A percentile compares a stretch with the other conserved stretches of the same genome.
Conservation (phyloP, 768 basidiomycete genomes). For the Cytidiella melzeri region DNA sequence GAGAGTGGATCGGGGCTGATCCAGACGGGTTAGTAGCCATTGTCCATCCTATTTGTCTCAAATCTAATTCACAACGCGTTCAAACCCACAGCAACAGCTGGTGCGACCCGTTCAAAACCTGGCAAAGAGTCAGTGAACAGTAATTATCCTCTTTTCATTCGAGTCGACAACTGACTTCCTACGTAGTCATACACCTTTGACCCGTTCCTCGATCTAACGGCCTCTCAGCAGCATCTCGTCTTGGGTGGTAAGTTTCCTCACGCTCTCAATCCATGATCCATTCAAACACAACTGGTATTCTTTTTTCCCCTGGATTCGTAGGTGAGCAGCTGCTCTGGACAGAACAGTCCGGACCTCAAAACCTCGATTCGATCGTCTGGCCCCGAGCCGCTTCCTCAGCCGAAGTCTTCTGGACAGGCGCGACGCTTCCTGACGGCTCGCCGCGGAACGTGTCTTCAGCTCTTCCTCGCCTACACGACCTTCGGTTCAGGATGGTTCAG, state of each 20-base stretch:
- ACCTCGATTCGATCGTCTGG: constrained; percentile 67
- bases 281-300: too few species aligned
- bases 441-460: constrained; percentile 30
- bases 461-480: constrained; percentile 61
- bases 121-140: constrained; percentile 49
- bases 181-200: constrained; percentile 61
- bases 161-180: constrained; percentile 18
- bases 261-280: not conserved
- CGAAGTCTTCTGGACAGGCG: constrained; percentile 68
- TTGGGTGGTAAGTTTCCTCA: constrained; percentile 41
- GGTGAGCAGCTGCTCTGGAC: constrained; percentile 71
- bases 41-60: too few species aligned
- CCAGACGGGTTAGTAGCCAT: constrained; percentile 28
- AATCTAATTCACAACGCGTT: too few species aligned
- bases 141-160: not conserved
- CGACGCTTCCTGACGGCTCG: constrained; percentile 21
- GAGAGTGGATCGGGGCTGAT: constrained; percentile 60
- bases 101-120: constrained; percentile 79
- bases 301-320: too few species aligned
- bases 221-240: constrained; percentile 45
- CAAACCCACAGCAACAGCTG: constrained; percentile 49
- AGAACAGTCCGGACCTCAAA: constrained; percentile 63
- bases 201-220: constrained; percentile 50
- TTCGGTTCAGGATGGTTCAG: constrained; percentile 55
- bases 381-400: constrained; percentile 70